These are phyloP conservation scores for Mucor piriformis DNA, from an alignment of 371 early-diverging fungal genomes.

Conservation along the genomic window DNA sequence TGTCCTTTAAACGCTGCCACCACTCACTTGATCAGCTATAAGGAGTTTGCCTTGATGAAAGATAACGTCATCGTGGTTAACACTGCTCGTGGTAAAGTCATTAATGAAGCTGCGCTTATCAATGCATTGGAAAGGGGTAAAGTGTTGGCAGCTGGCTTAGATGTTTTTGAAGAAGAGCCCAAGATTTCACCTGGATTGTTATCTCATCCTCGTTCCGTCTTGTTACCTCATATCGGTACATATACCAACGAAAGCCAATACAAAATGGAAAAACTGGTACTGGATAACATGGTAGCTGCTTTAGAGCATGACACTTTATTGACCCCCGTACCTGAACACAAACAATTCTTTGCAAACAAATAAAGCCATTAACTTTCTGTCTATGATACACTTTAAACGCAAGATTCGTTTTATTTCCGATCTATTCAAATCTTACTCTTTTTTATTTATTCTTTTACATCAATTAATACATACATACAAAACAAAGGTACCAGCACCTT, in stretches of 20 bases:
- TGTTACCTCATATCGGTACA: slow-evolving; percentile 54
- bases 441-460: no score
- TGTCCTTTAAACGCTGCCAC: slow-evolving; percentile 58
- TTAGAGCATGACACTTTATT: slow-evolving; percentile 32
- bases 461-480: no score
- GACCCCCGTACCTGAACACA: slow-evolving; percentile 50
- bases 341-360: slow-evolving; percentile 23
- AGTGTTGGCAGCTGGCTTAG: slow-evolving; percentile 58
- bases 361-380: background rate
- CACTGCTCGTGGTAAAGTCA: slow-evolving; percentile 64
- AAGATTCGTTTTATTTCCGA: no score
- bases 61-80: slow-evolving; percentile 57
- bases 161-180: slow-evolving; percentile 65
- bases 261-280: slow-evolving; percentile 46
- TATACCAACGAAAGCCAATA: slow-evolving; percentile 44
- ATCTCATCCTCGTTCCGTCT: slow-evolving; percentile 39
- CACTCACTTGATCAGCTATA: slow-evolving; percentile 47
- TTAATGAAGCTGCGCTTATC: slow-evolving; percentile 57
- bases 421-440: no score
- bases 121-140: slow-evolving; percentile 59
- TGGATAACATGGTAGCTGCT: slow-evolving; percentile 42
- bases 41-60: slow-evolving; percentile 58
- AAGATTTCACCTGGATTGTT: slow-evolving; percentile 43
- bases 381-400: background rate
- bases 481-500: no score